Evolutionary conservation across 192 early-diverging fungal genomes (phyloP), one percentile per base, ranked within the genome.

Genomic region (Backusella westeae): DNA sequence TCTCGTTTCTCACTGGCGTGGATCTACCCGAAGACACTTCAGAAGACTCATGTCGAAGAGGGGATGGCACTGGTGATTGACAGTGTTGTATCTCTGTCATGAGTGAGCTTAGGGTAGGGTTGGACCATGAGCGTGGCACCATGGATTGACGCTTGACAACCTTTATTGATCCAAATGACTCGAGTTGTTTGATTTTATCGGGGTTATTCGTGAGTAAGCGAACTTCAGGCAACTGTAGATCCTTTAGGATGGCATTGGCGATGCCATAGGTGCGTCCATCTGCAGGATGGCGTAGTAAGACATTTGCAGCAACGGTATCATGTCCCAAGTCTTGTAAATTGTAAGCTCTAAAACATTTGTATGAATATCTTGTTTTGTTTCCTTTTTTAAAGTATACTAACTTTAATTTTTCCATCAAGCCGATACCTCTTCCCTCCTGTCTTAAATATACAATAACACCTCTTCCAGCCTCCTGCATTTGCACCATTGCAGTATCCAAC

Each of bases 401-500:
- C 93, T 86, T 92, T 72, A 99, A 85, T 82, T 99, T 99, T 65
- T 99, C 96, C 35, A 90, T 80, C 74, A 99, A 81, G 3, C 97
- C 97, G 78, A 99, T 99, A 9, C 95, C 95, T 59, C 97, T 90
- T 53, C 97, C 97, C 82, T 99, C 97, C 79, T 99, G 97, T 42
- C 94, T 91, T 80, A 99, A 82, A 78, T 99, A 99, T 6, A 99
- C 90, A 75, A 99, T 92, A 14, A 98, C 94, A n/a, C 96, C 97
- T 1, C 92, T 85, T 15, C 94, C 93, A 74, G 93, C 94, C 34
- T 78, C 76, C 72, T 93, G 91, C 84, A 99, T 98, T 71, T 92
- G 81, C 53, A 91, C 84, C 94, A 97, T 97, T 0, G 97, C 94
- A 79, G 93, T 92, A 69, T 96, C 91, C 71, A 99, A 85, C 79